These are phyloP conservation scores for Rhynchospora pubera DNA, from an alignment of 176 grass and related monocot genomes.

Conservation along the genomic window DNA sequence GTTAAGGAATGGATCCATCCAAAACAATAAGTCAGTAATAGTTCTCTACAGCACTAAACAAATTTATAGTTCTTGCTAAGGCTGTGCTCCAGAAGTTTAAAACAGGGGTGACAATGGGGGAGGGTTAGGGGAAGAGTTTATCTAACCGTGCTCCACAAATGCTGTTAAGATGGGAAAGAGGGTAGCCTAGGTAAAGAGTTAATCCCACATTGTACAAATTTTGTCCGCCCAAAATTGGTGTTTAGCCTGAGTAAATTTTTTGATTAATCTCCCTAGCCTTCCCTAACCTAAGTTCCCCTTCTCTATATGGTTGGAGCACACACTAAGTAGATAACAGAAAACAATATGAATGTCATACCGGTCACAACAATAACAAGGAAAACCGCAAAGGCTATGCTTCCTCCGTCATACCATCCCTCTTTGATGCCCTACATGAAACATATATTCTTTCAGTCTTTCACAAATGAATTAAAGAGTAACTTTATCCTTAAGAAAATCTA, in stretches of 20 bases:
- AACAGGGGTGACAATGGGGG: too few species aligned
- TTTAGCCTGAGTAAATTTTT: too few species aligned
- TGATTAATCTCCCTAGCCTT: too few species aligned
- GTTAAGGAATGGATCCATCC: background rate
- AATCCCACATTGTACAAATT: too few species aligned
- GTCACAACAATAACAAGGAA: conserved; percentile 94
- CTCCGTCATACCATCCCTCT: conserved; percentile 95
- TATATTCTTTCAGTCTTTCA: conserved; percentile 24
- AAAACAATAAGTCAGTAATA: background rate
- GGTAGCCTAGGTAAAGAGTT: too few species aligned
- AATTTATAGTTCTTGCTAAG: background rate
- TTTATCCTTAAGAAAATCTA: background rate
- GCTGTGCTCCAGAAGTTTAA: too few species aligned
- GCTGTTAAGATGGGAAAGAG: too few species aligned
- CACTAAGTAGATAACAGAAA: background rate
- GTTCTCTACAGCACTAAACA: background rate
- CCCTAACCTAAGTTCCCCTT: too few species aligned
- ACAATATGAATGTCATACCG: conserved; percentile 45
- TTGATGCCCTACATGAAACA: conserved; percentile 65
- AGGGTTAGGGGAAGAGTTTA: too few species aligned
- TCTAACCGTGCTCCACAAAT: too few species aligned
- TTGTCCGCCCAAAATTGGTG: too few species aligned
- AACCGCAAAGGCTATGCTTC: conserved; percentile 91
- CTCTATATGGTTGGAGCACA: too few species aligned
- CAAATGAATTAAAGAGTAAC: conserved; percentile 10